These are phyloP conservation scores for Stagonosporopsis tanaceti DNA, from an alignment of 2,329 filamentous ascomycete species.

Conservation along the genomic window DNA sequence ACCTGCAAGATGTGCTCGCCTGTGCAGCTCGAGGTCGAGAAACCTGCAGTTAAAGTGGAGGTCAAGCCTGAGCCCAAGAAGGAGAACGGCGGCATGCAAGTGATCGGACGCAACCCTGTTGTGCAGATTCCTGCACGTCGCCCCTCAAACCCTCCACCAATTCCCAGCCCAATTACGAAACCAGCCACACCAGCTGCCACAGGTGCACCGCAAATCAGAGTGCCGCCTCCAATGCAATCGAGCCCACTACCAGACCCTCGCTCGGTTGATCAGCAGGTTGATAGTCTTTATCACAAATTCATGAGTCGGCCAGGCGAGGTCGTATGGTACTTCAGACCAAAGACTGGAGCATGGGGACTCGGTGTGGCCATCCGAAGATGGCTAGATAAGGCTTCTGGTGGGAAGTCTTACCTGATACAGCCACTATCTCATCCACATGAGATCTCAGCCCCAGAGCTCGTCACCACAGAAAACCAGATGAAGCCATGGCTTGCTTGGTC, in stretches of 20 bases:
- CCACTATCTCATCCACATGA: slow-evolving; percentile 58
- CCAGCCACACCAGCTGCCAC: slow-evolving; percentile 26
- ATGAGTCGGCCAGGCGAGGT: slow-evolving; percentile 64
- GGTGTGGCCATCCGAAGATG: slow-evolving; percentile 60
- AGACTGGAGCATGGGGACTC: slow-evolving; percentile 60
- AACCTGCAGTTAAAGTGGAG: slow-evolving; percentile 38
- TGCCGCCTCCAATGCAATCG: slow-evolving; percentile 37
- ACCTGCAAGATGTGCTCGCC: slow-evolving; percentile 66
- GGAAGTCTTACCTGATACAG: slow-evolving; percentile 55
- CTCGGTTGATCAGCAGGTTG: slow-evolving; percentile 58
- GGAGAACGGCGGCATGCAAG: slow-evolving; percentile 12
- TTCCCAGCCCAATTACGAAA: slow-evolving; percentile 35
- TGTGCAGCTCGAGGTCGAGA: slow-evolving; percentile 57
- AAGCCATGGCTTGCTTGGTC: slow-evolving; percentile 68
- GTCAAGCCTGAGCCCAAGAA: slow-evolving; percentile 40
- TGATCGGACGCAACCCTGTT: slow-evolving; percentile 27
- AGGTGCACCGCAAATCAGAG: slow-evolving; percentile 31
- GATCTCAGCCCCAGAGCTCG: slow-evolving; percentile 51
- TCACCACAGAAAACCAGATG: slow-evolving; percentile 55
- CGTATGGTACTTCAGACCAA: slow-evolving; percentile 63
- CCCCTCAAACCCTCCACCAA: slow-evolving; percentile 30
- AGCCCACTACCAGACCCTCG: slow-evolving; percentile 52
- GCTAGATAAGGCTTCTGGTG: slow-evolving; percentile 39
- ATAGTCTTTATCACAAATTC: slow-evolving; percentile 58
- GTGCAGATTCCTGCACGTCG: slow-evolving; percentile 39